A percentile compares a stretch with the other conserved stretches of the same genome.
phyloP scores from a whole-genome alignment of 106 monocot species.

The Vanilla planifolia region DNA sequence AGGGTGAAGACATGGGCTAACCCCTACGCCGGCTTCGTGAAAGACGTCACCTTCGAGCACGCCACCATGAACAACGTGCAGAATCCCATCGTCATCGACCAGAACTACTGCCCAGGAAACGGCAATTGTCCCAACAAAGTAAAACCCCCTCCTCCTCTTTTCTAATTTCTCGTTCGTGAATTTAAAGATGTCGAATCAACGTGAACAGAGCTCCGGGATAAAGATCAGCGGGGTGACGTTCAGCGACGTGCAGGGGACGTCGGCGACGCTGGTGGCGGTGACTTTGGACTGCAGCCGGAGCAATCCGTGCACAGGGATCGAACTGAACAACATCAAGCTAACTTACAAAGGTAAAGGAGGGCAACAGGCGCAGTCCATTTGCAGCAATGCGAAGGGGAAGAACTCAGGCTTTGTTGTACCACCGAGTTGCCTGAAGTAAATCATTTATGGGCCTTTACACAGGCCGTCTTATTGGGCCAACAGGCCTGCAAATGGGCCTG shows the following conservation, averaged over 20 bases:
- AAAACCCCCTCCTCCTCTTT: background rate
- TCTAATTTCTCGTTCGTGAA: no score
- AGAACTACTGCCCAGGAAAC: constrained; percentile 22
- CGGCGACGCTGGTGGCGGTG: constrained; percentile 37
- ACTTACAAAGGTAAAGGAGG: background rate
- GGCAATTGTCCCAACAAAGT: constrained; percentile 33
- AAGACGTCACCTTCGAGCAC: constrained; percentile 13
- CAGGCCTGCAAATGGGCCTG: no score
- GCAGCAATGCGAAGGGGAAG: constrained; percentile 21
- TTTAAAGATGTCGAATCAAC: no score
- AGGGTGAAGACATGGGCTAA: constrained; percentile 27
- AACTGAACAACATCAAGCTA: constrained; percentile 23
- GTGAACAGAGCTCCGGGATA: constrained; percentile 40
- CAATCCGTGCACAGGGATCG: constrained; percentile 31
- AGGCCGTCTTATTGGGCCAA: no score
- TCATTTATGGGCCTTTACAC: no score
- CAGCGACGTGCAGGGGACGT: constrained; percentile 34
- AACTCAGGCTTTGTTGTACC: constrained; percentile 22
- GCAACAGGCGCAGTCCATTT: constrained; percentile 12
- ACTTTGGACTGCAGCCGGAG: constrained; percentile 37
- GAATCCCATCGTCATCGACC: constrained; percentile 22
- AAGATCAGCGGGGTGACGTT: constrained; percentile 40
- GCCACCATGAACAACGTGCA: constrained; percentile 16
- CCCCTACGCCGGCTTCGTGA: constrained; percentile 11
- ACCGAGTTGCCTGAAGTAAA: constrained; percentile 14